Evolutionary conservation across 495 filamentous ascomycete species (phyloP), one percentile per base, ranked within the genome.

Genomic region (Neurospora africana): DNA sequence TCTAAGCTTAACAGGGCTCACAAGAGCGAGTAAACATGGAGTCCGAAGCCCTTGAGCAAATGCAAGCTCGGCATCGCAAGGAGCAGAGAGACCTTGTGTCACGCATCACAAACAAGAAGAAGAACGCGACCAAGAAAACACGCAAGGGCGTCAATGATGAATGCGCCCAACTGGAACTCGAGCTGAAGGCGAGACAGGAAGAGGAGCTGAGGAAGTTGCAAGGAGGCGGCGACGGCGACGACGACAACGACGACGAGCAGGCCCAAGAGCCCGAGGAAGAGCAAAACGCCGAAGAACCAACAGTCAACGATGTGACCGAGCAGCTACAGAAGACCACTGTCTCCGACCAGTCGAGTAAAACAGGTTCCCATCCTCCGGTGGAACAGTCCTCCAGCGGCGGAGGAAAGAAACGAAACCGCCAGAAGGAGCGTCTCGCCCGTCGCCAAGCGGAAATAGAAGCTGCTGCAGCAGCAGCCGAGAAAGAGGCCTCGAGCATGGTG

Each of bases 91-190:
- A 99, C 47, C 86, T 99, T 27, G 91, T 94, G 82, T 84, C 87
- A 41, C 88, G 90, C 33, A 90, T 95, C 74, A 97, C 92, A 8
- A 93, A 92, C 83, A 97, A 97, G 84, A 98, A 97, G 84, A 98
- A 97, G 83, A 87, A 89, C 70, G 94, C 95, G 35, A 95, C 91
- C 43, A 99, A 98, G 83, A 98, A 97, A 86, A 98, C 93, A 19
- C 89, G 95, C 38, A 96, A 93, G 81, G 91, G 90, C 47, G 86
- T 98, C 75, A 94, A 92, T 76, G 89, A 93, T 74, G 92, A 96
- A 82, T 95, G 93, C 80, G 90, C 89, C 37, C 83, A 86, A 71
- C 85, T 95, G 71, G 92, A 95, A 80, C 79, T 83, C 23, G 84
- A 91, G 39, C 80, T 94, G n/a, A 87, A 86, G 68, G 89, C 91